phyloP scores from a whole-genome alignment of 2,329 filamentous ascomycete genomes.

The Fusarium coffeatum region DNA sequence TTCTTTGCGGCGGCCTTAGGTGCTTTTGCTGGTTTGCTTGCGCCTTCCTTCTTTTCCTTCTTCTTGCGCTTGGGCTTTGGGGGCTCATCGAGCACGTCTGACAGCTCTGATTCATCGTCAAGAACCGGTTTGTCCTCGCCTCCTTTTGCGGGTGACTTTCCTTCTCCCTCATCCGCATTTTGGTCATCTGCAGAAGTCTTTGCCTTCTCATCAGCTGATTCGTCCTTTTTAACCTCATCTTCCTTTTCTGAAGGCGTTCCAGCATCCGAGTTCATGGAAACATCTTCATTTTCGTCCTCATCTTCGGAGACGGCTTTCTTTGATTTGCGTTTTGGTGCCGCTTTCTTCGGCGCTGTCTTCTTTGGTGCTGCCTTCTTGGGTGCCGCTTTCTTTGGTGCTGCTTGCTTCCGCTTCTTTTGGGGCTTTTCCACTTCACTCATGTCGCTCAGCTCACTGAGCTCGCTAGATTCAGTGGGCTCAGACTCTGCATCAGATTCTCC shows the following conservation, averaged over 20 bases:
- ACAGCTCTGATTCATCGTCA: slow-evolving; percentile 55
- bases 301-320: slow-evolving; percentile 48
- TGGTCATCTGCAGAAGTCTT: slow-evolving; percentile 2
- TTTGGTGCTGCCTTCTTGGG: slow-evolving; percentile 13
- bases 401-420: slow-evolving; percentile 36
- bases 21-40: slow-evolving; percentile 44
- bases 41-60: slow-evolving; percentile 52
- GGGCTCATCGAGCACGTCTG: slow-evolving; percentile 77
- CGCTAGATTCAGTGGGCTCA: slow-evolving; percentile 38
- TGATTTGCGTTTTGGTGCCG: slow-evolving; percentile 4
- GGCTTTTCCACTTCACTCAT: slow-evolving; percentile 45
- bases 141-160: slow-evolving; percentile 21
- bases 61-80: slow-evolving; percentile 70
- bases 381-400: slow-evolving; percentile 6
- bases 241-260: slow-evolving; percentile 12
- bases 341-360: background rate
- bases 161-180: slow-evolving; percentile 7
- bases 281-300: slow-evolving; percentile 39
- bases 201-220: background rate
- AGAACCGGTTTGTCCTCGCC: slow-evolving; percentile 39
- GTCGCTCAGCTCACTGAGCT: slow-evolving; percentile 38
- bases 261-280: slow-evolving; percentile 26
- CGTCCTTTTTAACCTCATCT: slow-evolving; percentile 1
- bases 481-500: slow-evolving; percentile 37
- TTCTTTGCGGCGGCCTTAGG: slow-evolving; percentile 48